phyloP scores from a whole-genome alignment of 2,329 filamentous ascomycete genomes.

The Geosmithia flava region DNA sequence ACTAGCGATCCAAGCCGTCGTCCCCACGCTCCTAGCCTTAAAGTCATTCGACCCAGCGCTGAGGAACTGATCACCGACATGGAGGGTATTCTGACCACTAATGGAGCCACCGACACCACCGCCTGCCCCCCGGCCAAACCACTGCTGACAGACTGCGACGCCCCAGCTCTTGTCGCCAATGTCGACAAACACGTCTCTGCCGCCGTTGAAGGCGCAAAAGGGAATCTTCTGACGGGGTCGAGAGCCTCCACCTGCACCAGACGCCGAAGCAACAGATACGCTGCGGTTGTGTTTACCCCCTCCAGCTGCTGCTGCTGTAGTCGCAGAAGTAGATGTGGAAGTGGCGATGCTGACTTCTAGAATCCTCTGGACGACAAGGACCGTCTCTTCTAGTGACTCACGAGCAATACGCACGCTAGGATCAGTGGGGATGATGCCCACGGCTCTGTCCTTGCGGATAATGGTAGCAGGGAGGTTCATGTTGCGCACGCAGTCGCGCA shows the following conservation, averaged over 20 bases:
- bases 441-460: constrained; percentile 78
- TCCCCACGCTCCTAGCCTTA: constrained; percentile 82
- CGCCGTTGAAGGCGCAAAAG: constrained; percentile 97
- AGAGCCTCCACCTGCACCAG: no score
- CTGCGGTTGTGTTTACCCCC: constrained; percentile 6
- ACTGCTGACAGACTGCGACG: constrained; percentile 81
- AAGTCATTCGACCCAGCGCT: constrained; percentile 96
- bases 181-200: constrained; percentile 95
- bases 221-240: constrained; percentile 39
- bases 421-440: constrained; percentile 57
- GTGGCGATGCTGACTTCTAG: constrained; percentile 51
- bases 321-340: background rate
- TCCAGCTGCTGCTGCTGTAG: constrained; percentile 34
- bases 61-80: constrained; percentile 94
- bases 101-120: constrained; percentile 29
- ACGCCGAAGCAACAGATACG: constrained; percentile 10
- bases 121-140: constrained; percentile 45
- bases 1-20: constrained; percentile 94
- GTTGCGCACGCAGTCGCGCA: constrained; percentile 68
- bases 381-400: constrained; percentile 90
- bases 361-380: constrained; percentile 85
- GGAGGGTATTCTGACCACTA: constrained; percentile 66
- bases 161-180: constrained; percentile 98
- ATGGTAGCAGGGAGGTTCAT: constrained; percentile 70
- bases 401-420: constrained; percentile 59